Evolutionary conservation across 371 early-diverging fungal genomes (phyloP).

Genomic region (Paraphysoderma sedebokerense): DNA sequence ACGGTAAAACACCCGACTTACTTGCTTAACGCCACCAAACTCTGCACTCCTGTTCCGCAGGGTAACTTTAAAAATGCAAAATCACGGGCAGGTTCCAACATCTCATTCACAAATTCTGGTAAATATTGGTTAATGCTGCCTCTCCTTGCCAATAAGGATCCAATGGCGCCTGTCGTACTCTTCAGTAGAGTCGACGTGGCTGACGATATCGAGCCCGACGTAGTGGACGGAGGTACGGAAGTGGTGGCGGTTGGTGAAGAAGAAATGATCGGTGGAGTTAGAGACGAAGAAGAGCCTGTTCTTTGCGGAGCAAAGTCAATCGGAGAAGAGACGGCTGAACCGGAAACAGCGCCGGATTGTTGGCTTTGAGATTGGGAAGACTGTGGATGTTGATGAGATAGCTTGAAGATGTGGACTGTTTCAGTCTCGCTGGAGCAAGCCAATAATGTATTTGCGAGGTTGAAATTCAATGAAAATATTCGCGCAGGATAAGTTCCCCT

Average conservation of each 20-base stretch:
- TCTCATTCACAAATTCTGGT: slow-evolving; percentile 68
- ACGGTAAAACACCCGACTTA: too few relatives aligned
- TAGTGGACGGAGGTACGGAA: not conserved
- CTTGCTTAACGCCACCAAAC: slow-evolving; percentile 62
- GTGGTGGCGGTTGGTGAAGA: not conserved
- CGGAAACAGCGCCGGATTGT: not conserved
- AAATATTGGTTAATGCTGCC: slow-evolving; percentile 33
- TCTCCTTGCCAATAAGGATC: not conserved
- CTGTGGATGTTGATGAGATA: slow-evolving; percentile 7
- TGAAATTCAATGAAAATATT: slow-evolving; percentile 83
- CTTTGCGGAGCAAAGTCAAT: not conserved
- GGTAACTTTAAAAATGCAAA: slow-evolving; percentile 84
- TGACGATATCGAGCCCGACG: too few relatives aligned
- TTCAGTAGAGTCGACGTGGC: too few relatives aligned
- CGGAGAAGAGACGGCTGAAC: not conserved
- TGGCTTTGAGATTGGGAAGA: not conserved
- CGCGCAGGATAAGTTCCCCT: slow-evolving; percentile 80
- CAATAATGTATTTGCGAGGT: slow-evolving; percentile 54
- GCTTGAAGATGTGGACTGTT: slow-evolving; percentile 90
- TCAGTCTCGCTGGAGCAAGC: slow-evolving; percentile 84
- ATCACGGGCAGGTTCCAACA: slow-evolving; percentile 88
- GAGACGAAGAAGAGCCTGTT: not conserved
- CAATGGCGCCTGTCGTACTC: not conserved
- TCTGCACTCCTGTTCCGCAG: slow-evolving; percentile 46
- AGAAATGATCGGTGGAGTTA: not conserved